Percentiles rank a stretch among this genome's conserved stretches.
phyloP scores from a whole-genome alignment of 805 yeast species.

The Peterozyma xylosa region DNA sequence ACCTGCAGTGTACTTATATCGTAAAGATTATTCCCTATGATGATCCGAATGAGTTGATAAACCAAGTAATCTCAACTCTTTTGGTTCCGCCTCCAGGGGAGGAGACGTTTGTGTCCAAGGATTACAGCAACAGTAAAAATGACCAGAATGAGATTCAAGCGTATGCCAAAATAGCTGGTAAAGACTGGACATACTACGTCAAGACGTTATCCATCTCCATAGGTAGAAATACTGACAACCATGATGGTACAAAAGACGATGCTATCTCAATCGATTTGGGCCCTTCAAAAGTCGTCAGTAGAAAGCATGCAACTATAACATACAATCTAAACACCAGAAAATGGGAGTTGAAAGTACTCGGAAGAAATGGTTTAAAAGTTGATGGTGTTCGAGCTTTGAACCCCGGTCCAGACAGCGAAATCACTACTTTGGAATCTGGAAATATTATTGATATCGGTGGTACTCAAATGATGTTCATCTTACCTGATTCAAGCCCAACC shows the following conservation, averaged over 20 bases:
- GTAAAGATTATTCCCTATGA: constrained; percentile 25
- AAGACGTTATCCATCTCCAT: constrained; percentile 67
- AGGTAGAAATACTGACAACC: constrained; percentile 68
- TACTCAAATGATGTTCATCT: constrained; percentile 96
- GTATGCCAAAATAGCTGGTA: constrained; percentile 92
- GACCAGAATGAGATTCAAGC: constrained; percentile 84
- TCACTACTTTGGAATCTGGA: constrained; percentile 71
- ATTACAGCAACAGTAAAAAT: constrained; percentile 68
- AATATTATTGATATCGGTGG: constrained; percentile 92
- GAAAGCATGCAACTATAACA: constrained; percentile 80
- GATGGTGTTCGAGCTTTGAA: constrained; percentile 53
- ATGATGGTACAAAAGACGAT: constrained; percentile 13
- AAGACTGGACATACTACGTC: constrained; percentile 90
- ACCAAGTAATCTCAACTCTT: constrained; percentile 66
- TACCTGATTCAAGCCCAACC: constrained; percentile 81
- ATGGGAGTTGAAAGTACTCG: constrained; percentile 82
- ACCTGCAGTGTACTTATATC: neutral
- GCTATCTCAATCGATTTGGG: constrained; percentile 82
- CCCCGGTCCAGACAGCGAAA: constrained; percentile 34
- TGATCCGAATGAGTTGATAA: constrained; percentile 58
- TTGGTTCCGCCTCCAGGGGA: constrained; percentile 56
- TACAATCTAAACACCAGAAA: constrained; percentile 67
- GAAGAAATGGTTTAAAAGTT: constrained; percentile 90
- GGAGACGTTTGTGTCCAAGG: constrained; percentile 64
- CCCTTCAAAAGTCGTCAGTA: constrained; percentile 93